phyloP scores from a whole-genome alignment of 192 early-diverging fungal genomes.

The Rhizophagus prolifer region DNA sequence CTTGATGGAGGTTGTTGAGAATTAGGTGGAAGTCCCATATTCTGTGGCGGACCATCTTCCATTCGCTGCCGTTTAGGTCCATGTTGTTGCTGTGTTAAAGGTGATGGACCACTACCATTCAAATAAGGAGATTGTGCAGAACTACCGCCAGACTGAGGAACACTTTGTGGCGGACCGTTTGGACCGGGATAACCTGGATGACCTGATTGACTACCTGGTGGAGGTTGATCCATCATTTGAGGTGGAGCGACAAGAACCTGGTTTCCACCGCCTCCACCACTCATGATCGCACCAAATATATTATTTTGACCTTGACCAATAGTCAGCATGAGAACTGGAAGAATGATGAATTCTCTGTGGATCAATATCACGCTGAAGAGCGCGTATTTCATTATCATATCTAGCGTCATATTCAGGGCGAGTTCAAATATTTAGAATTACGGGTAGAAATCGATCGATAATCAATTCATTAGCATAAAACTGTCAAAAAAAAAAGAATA shows the following conservation, averaged over 20 bases:
- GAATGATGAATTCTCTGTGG: constrained; percentile 57
- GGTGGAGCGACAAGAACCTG: constrained; percentile 50
- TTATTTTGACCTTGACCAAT: constrained; percentile 64
- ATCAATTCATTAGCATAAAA: constrained; percentile 1
- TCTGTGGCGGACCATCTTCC: constrained; percentile 41
- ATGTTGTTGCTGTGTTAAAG: constrained; percentile 43
- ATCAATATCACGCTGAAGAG: constrained; percentile 83
- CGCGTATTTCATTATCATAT: constrained; percentile 82
- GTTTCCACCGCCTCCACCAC: constrained; percentile 42
- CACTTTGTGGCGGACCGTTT: constrained; percentile 37
- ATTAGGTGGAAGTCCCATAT: constrained; percentile 47
- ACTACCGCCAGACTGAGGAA: constrained; percentile 37
- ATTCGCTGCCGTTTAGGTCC: constrained; percentile 36
- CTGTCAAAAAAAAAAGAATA: background rate
- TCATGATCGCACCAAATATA: constrained; percentile 55
- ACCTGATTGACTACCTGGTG: constrained; percentile 33
- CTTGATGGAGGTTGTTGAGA: constrained; percentile 45
- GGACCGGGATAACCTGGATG: constrained; percentile 38
- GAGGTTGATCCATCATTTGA: constrained; percentile 49
- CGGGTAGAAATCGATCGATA: background rate
- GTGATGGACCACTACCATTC: constrained; percentile 37
- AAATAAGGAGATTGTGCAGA: constrained; percentile 45
- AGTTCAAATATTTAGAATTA: background rate
- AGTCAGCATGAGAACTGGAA: constrained; percentile 50
- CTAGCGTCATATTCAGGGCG: constrained; percentile 31